Evolutionary conservation across 2,329 filamentous ascomycete species (phyloP), one percentile per base, ranked within the genome.

Genomic region (Lecanosticta acicola): DNA sequence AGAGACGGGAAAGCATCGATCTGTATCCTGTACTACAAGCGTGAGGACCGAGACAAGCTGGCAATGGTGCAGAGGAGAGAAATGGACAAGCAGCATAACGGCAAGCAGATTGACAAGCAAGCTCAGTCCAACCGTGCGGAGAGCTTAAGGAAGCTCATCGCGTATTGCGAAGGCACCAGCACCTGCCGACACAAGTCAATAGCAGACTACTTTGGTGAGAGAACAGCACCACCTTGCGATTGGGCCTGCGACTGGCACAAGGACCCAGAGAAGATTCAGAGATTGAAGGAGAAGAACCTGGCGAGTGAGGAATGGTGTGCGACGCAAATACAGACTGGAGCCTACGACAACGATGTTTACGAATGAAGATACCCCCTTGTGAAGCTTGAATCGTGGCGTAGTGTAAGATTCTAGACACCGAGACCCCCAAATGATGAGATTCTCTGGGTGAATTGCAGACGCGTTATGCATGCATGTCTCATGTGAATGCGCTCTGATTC

Each of bases 11-110:
- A 91, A 51, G 89, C 89, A 0, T 84, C 85, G 24, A 80, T 85
- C 50, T 96, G 89, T 61, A 87, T 95, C 43, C 71, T 97, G 44
- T 95, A 96, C 67, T 97, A 96, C 68, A 89, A 83, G 49, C 80
- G 86, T 10, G 87, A 94, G 65, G 90, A 96, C 61, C 75, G 87
- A 19, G 86, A 95, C 60, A 78, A 88, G 1, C 80, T 85, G 8
- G 79, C 76, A 8, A 68, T 67, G 19, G 72, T 78, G 45, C 69
- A 82, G 56, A 58, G 63, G 75, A 50, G 63, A 55, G 46, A 69
- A 62, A 47, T 67, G 61, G 66, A 66, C 19, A 62, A 61, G 34
- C 62, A 53, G 61, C 50, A 56, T 37, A 61, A 60, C 16, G 54
- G 55, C 19, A 53, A 57, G 20, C 59, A 59, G n/a, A 45, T 52